Conservation (phyloP, 129 eudicot species). For the Pittosporum tobira region DNA sequence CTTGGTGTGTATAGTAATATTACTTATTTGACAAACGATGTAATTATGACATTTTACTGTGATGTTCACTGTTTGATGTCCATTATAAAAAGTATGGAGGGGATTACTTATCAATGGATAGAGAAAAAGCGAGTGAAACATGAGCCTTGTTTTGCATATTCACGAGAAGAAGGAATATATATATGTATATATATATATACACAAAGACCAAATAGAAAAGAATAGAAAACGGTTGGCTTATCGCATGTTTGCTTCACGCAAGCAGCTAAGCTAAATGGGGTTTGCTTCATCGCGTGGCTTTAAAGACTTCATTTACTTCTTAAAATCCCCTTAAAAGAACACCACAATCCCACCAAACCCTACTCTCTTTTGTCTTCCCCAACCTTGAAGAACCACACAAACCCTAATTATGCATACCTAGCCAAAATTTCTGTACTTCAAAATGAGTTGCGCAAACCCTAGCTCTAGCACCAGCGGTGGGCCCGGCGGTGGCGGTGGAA, state of each 20-base stretch:
- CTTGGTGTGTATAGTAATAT: no score
- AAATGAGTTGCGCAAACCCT: constrained; percentile 46
- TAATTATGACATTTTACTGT: no score
- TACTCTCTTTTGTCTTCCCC: constrained; percentile 7
- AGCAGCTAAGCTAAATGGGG: constrained; percentile 58
- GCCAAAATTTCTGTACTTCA: neutral
- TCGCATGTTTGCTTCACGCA: constrained; percentile 98
- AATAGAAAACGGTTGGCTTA: constrained; percentile 42
- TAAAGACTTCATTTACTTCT: constrained; percentile 52
- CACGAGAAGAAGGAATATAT: constrained; percentile 55
- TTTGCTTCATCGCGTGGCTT: constrained; percentile 96
- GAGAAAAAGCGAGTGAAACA: constrained; percentile 3
- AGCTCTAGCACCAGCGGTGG: constrained; percentile 22
- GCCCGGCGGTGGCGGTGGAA: constrained; percentile 18
- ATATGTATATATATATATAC: no score
- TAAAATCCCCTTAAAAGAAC: constrained; percentile 21
- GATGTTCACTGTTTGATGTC: no score
- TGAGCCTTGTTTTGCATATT: constrained; percentile 24
- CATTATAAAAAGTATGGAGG: neutral
- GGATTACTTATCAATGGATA: no score
- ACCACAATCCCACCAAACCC: constrained; percentile 20
- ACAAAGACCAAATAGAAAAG: constrained; percentile 24
- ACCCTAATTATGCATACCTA: constrained; percentile 7
- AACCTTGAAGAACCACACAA: constrained; percentile 7
- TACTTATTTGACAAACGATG: no score